phyloP scores from a whole-genome alignment of 1,139 yeast genomes.

The Geotrichum histeridarum region DNA sequence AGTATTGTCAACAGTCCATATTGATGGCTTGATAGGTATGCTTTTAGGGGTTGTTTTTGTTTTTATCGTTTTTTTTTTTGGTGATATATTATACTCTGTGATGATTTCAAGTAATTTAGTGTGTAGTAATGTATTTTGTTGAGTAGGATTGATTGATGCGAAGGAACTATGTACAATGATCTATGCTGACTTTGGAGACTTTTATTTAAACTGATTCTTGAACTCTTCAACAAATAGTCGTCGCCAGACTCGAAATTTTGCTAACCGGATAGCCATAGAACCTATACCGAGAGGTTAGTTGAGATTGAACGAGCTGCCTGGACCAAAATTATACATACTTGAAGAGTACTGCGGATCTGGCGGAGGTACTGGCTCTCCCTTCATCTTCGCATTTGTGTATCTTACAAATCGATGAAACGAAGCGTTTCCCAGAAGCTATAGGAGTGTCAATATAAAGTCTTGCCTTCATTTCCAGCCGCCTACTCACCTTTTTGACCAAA shows the following conservation, averaged over 20 bases:
- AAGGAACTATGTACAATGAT: background rate
- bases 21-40: constrained; percentile 10
- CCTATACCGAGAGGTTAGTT: background rate
- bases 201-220: constrained; percentile 19
- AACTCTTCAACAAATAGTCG: constrained; percentile 19
- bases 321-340: constrained; percentile 2
- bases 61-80: background rate
- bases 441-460: background rate
- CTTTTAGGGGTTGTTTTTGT: background rate
- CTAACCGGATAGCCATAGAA: constrained; percentile 10
- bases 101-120: too few relatives aligned
- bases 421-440: constrained; percentile 14
- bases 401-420: constrained; percentile 19
- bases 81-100: background rate
- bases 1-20: constrained; percentile 36
- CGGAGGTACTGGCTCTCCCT: constrained; percentile 21
- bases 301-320: too few relatives aligned
- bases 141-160: background rate
- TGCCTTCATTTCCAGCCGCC: background rate
- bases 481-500: constrained; percentile 23
- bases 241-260: constrained; percentile 16
- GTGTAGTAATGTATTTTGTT: background rate
- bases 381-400: constrained; percentile 19
- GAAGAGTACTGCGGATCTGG: constrained; percentile 15
- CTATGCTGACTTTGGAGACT: background rate